Evolutionary conservation across 352 stramenopile species (phyloP).

Genomic region (Halophytophthora batemanensis): DNA sequence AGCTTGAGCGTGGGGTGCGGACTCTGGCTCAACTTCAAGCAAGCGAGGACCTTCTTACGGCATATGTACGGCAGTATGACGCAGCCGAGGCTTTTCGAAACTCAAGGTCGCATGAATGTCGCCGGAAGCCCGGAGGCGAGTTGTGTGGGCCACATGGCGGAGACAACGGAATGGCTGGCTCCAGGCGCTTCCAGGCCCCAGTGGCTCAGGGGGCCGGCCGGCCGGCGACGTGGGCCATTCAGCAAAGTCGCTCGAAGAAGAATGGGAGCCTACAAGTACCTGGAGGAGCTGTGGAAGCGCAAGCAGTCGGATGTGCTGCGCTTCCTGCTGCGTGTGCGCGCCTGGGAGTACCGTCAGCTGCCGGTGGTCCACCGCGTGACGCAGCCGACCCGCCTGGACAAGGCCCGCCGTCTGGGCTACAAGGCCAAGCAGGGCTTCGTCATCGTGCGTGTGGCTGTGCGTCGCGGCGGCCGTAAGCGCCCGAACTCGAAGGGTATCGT

Average conservation of each 20-base stretch:
- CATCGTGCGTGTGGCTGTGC: constrained; percentile 96
- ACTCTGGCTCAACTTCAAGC: too few species aligned
- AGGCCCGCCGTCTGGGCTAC: constrained; percentile 99
- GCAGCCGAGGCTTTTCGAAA: too few species aligned
- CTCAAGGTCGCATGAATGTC: too few species aligned
- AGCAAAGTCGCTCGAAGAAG: constrained; percentile 51
- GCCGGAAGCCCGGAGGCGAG: too few species aligned
- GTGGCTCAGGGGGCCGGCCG: too few species aligned
- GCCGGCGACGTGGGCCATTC: too few species aligned
- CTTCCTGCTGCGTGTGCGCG: constrained; percentile 98
- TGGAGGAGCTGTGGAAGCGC: constrained; percentile 99
- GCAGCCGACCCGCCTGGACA: constrained; percentile 96
- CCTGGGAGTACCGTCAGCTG: constrained; percentile 98
- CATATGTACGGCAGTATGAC: too few species aligned
- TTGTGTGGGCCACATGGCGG: too few species aligned
- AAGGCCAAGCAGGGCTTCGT: constrained; percentile 99
- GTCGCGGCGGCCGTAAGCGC: constrained; percentile 98
- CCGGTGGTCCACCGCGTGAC: constrained; percentile 95
- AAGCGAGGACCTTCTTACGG: too few species aligned
- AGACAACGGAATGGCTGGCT: too few species aligned
- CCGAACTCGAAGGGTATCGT: constrained; percentile 99
- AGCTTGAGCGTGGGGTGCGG: too few species aligned
- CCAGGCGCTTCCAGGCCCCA: too few species aligned
- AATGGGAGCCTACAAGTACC: constrained; percentile 99
- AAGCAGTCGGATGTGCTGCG: constrained; percentile 99